Evolutionary conservation across 495 filamentous ascomycete genomes (phyloP).

Genomic region (Xylaria cubensis): DNA sequence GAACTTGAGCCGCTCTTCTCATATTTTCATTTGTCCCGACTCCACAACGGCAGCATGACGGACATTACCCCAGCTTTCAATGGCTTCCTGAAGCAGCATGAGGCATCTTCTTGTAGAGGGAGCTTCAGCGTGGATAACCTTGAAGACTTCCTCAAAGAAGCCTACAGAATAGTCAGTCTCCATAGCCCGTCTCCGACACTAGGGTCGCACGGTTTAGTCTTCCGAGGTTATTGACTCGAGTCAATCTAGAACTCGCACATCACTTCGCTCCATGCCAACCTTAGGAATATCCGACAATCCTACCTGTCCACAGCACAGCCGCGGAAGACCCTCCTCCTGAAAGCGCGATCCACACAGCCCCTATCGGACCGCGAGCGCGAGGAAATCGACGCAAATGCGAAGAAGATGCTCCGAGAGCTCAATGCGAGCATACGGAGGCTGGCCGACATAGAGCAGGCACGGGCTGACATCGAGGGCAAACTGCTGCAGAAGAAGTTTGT

Average conservation of each 20-base stretch:
- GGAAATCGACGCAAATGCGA: slow-evolving; percentile 82
- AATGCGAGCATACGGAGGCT: slow-evolving; percentile 77
- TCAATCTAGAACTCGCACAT: slow-evolving; percentile 81
- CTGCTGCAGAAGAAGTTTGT: slow-evolving; percentile 74
- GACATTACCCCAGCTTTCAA: slow-evolving; percentile 77
- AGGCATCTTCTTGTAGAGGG: slow-evolving; percentile 52
- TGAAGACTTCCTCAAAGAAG: slow-evolving; percentile 95
- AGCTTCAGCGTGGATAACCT: slow-evolving; percentile 58
- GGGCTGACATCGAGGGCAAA: slow-evolving; percentile 71
- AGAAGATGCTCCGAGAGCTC: slow-evolving; percentile 81
- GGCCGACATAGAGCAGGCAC: slow-evolving; percentile 79
- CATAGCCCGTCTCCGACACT: slow-evolving; percentile 11
- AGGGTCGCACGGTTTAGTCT: slow-evolving; percentile 8
- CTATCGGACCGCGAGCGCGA: slow-evolving; percentile 76
- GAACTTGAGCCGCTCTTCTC: neutral
- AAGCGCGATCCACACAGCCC: slow-evolving; percentile 45
- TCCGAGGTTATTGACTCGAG: slow-evolving; percentile 12
- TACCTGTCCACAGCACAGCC: slow-evolving; percentile 81
- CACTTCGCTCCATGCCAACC: slow-evolving; percentile 72
- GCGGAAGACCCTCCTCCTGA: slow-evolving; percentile 52
- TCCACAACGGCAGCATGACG: slow-evolving; percentile 54
- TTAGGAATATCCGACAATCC: slow-evolving; percentile 81
- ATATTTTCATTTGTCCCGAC: neutral
- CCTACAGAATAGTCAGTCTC: slow-evolving; percentile 81
- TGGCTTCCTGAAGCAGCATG: slow-evolving; percentile 66